A percentile compares a stretch with the other conserved stretches of the same genome.
These are phyloP conservation scores for Epicoccum sorghinum DNA, from an alignment of 2,329 filamentous ascomycete species.

Conservation along the genomic window DNA sequence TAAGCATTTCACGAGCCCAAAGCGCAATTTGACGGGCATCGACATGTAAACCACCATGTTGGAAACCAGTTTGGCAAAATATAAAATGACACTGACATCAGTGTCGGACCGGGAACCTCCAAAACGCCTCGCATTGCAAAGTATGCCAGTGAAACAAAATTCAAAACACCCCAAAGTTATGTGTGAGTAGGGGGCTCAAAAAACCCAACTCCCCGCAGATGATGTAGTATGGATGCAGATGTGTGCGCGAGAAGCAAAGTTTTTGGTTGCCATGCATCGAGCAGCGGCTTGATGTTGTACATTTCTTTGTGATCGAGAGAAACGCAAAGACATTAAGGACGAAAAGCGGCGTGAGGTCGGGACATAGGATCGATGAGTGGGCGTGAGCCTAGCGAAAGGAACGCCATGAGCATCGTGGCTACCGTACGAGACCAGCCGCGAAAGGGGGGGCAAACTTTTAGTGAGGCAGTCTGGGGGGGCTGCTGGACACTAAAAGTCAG, in stretches of 20 bases:
- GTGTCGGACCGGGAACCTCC: conserved; percentile 2
- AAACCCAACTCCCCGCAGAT: conserved; percentile 27
- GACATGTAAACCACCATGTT: not conserved
- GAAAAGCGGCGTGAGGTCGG: conserved; percentile 1
- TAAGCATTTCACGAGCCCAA: conserved; percentile 15
- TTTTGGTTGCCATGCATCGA: conserved; percentile 20
- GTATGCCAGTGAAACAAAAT: conserved; percentile 8
- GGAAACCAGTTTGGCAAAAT: conserved; percentile 2
- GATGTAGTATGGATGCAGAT: conserved; percentile 22
- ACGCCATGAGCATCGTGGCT: conserved; percentile 28
- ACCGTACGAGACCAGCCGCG: conserved; percentile 24
- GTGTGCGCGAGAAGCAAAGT: conserved; percentile 2
- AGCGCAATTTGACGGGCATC: conserved; percentile 26
- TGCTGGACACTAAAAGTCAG: conserved; percentile 39
- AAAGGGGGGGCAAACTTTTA: conserved; percentile 22
- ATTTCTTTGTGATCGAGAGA: conserved; percentile 11
- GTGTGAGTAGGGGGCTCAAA: conserved; percentile 7
- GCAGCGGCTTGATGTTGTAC: conserved; percentile 18
- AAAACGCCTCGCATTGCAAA: conserved; percentile 17
- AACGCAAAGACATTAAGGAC: conserved; percentile 15
- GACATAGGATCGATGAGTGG: conserved; percentile 8
- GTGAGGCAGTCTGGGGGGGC: conserved; percentile 26
- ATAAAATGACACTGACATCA: conserved; percentile 8
- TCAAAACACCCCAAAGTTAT: conserved; percentile 9
- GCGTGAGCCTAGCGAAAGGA: conserved; percentile 49